phyloP scores from a whole-genome alignment of 768 basidiomycete genomes.

The Leucocoprinus sp. region DNA sequence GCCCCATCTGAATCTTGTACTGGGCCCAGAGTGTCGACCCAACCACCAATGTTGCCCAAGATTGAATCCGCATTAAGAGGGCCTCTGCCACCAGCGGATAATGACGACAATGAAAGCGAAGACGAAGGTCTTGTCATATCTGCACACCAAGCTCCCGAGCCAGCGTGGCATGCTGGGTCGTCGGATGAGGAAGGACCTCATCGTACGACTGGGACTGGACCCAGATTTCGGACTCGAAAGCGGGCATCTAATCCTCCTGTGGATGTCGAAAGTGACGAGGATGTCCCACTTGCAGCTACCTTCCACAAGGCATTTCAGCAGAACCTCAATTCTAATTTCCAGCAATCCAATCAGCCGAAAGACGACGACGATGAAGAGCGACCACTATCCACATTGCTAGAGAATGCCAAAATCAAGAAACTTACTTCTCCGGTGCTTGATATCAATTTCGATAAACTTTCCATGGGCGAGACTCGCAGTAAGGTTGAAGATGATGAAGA shows the following conservation, averaged over 20 bases:
- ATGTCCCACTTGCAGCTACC: constrained; percentile 65
- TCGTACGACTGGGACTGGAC: constrained; percentile 53
- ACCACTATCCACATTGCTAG: constrained; percentile 57
- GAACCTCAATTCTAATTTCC: constrained; percentile 19
- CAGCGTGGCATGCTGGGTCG: constrained; percentile 42
- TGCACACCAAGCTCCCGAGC: constrained; percentile 12
- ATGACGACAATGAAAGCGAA: constrained; percentile 41
- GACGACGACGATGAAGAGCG: constrained; percentile 66
- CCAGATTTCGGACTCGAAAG: constrained; percentile 33
- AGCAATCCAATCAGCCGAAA: constrained; percentile 22
- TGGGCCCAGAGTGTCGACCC: constrained; percentile 25
- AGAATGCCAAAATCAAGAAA: constrained; percentile 30
- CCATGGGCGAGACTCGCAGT: constrained; percentile 4
- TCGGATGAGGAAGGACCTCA: constrained; percentile 64
- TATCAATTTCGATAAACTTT: constrained; percentile 29
- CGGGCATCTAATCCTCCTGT: constrained; percentile 9
- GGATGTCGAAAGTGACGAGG: constrained; percentile 67
- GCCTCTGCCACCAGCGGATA: constrained; percentile 29
- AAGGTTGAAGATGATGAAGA: constrained; percentile 39
- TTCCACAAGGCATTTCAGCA: constrained; percentile 48
- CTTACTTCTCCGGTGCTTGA: constrained; percentile 25
- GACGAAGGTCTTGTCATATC: constrained; percentile 17
- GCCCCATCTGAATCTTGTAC: constrained; percentile 11
- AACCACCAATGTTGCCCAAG: constrained; percentile 38
- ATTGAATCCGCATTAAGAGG: constrained; percentile 31